Base-by-base conservation (phyloP, 495 filamentous ascomycete species). In the Sabuloglossum arenarium region DNA sequence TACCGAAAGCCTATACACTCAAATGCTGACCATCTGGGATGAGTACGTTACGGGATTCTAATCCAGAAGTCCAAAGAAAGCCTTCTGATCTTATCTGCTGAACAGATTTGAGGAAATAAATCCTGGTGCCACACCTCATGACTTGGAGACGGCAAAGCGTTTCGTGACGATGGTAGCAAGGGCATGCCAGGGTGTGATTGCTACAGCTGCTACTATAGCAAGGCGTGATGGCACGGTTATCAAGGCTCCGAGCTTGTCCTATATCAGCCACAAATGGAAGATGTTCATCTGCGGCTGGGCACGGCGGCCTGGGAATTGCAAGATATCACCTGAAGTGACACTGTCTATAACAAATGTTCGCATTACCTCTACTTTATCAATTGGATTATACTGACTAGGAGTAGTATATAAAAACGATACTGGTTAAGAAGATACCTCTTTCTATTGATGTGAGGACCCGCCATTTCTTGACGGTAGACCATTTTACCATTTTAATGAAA, bases 401-500 rank as follows among this genome's bases (percentile, higher is more conserved):
- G 12, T 46, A 59, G 56, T 60, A 59, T 30, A 60, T 60, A 54
- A 25, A 60, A 39, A 60, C 42, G 29, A 50, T 37, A 47, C 46
- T 60, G 19, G 52, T 39, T 1, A 61, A 60, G 59, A 56, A 52
- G 29, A 55, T 59, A 23, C 30, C 16, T 0, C 45, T 61, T 61
- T 61, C 32, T 27, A 57, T 49, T 2, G 57, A 46, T 59, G 53
- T 46, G 14, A 21, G 45, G 54, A 61, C 58, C 31, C 54, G 58
- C 53, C 42, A 61, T 58, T 60, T 57, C 43, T 56, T 60, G 28
- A 61, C 32, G 23, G 58, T 54, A 32, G 53, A 57, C 42, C 46
- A 60, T 54, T 61, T 60, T 27, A 47, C 37, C 25, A 60, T 60
- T 49, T 29, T 60, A 11, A 60, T 60, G 9, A 57, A 60, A 47